These are phyloP conservation scores for Paragyromitra xinjiangensis DNA, from an alignment of 495 filamentous ascomycete genomes.

Conservation along the genomic window DNA sequence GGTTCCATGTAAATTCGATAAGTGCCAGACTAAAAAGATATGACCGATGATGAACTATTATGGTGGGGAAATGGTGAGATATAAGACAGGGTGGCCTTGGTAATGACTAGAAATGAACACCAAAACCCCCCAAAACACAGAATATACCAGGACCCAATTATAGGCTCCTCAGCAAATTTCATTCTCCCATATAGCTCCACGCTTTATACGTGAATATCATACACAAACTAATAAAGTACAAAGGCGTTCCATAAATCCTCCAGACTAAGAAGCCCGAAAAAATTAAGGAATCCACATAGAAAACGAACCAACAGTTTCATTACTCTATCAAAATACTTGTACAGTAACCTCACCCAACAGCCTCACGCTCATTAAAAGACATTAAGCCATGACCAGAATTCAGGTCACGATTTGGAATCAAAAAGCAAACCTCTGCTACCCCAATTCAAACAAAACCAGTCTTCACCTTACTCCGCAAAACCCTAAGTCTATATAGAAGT, in stretches of 20 bases:
- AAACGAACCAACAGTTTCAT: slow-evolving; percentile 3
- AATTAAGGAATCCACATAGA: neutral
- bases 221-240: neutral
- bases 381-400: slow-evolving; percentile 5
- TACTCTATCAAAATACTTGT: slow-evolving; percentile 30
- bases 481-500: slow-evolving; percentile 1
- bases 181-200: neutral
- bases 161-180: neutral
- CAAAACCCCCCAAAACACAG: too few relatives aligned
- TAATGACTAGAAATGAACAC: too few relatives aligned
- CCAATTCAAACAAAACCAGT: slow-evolving; percentile 10
- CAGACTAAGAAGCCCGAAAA: neutral
- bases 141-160: neutral
- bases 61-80: too few relatives aligned
- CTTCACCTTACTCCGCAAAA: slow-evolving; percentile 16
- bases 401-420: slow-evolving; percentile 13
- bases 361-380: slow-evolving; percentile 18
- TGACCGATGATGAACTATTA: too few relatives aligned
- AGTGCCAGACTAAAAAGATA: too few relatives aligned
- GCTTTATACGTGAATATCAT: neutral
- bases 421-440: neutral
- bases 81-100: too few relatives aligned
- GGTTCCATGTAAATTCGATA: too few relatives aligned
- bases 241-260: neutral
- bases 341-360: neutral